Conservation (phyloP, 1,284 basidiomycete genomes). For the Leccinum subrobustum region DNA sequence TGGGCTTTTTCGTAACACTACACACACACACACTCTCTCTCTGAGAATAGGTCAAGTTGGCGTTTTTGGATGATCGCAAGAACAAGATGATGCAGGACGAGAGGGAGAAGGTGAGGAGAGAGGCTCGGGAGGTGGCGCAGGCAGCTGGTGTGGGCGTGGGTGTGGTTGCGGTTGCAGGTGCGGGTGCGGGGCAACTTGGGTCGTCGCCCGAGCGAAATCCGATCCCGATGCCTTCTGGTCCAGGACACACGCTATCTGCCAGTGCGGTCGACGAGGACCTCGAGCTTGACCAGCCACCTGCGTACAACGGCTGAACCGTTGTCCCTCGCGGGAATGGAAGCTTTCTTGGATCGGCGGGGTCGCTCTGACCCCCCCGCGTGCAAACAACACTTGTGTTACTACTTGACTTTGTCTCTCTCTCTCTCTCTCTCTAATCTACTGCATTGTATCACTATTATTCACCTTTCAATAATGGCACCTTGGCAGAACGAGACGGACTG, state of each 20-base stretch:
- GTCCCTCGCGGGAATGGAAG: background rate
- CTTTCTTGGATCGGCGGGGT: background rate
- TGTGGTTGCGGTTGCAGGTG: background rate
- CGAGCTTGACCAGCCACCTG: slow-evolving; percentile 20
- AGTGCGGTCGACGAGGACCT: slow-evolving; percentile 4
- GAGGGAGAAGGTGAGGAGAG: slow-evolving; percentile 53
- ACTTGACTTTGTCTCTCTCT: background rate
- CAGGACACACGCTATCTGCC: slow-evolving; percentile 20
- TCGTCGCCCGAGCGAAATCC: background rate
- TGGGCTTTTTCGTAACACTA: background rate
- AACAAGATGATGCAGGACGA: slow-evolving; percentile 51
- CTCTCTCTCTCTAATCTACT: background rate
- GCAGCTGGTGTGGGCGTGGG: background rate
- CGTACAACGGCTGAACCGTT: slow-evolving; percentile 22
- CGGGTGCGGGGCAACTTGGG: too few relatives aligned
- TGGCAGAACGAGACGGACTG: background rate
- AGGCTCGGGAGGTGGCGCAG: slow-evolving; percentile 27
- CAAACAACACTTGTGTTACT: background rate
- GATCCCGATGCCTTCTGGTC: slow-evolving; percentile 19
- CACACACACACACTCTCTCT: background rate
- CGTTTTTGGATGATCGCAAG: slow-evolving; percentile 73
- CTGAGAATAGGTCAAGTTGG: slow-evolving; percentile 59
- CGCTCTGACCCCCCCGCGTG: background rate
- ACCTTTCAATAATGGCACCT: background rate
- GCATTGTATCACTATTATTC: slow-evolving; percentile 12